A percentile compares a stretch with the other conserved stretches of the same genome.
Conservation (phyloP, 2,329 filamentous ascomycete genomes). For the Myriosclerotinia scirpicola region DNA sequence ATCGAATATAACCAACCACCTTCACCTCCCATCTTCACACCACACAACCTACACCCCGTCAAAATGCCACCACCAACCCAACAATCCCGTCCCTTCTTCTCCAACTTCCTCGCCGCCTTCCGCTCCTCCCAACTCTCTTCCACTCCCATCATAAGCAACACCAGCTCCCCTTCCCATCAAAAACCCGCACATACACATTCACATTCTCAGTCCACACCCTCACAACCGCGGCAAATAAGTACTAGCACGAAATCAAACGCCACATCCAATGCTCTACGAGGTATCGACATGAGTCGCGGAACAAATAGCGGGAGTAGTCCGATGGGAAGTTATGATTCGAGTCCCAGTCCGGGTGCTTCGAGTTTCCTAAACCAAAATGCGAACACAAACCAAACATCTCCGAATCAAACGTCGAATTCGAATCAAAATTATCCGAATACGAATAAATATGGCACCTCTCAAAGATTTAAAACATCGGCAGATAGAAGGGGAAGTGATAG, state of each 20-base stretch:
- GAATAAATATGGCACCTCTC: background rate
- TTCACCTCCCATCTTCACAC: background rate
- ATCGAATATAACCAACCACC: background rate
- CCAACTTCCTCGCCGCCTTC: conserved; percentile 42
- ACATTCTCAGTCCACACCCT: conserved; percentile 22
- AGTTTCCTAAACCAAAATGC: background rate
- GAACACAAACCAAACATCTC: background rate
- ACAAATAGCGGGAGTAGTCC: conserved; percentile 22
- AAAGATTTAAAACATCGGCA: background rate
- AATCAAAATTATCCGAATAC: background rate
- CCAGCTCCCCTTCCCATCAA: conserved; percentile 7
- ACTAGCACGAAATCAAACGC: conserved; percentile 28
- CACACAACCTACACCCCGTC: background rate
- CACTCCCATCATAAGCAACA: conserved; percentile 31
- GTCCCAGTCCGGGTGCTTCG: conserved; percentile 5
- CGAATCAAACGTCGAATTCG: background rate
- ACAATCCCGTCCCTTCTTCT: conserved; percentile 38
- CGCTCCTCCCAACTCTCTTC: conserved; percentile 33
- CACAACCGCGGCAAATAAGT: conserved; percentile 21
- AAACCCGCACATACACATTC: conserved; percentile 35
- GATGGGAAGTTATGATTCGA: conserved; percentile 22
- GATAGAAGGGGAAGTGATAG: conserved; percentile 65
- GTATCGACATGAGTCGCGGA: background rate
- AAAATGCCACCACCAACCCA: conserved; percentile 36
- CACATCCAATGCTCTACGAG: conserved; percentile 31